Conservation (phyloP, 305 asterid genomes). For the Fraxinus albicans region DNA sequence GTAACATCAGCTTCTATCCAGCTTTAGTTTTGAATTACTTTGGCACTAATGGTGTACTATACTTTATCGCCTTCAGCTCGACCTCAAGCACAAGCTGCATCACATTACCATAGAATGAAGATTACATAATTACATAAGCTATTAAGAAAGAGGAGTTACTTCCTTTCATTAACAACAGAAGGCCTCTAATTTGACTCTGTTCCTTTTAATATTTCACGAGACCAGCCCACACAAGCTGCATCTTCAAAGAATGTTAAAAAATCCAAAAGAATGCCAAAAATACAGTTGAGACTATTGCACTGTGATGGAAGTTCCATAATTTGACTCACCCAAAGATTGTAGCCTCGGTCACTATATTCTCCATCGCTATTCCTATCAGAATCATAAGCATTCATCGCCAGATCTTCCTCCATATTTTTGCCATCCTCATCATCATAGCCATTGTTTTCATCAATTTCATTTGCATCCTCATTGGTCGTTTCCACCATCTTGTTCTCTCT, state of each 20-base stretch:
- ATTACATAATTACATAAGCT: too few species aligned
- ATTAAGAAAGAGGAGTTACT: too few species aligned
- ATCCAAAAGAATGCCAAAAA: neutral
- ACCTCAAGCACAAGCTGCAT: too few species aligned
- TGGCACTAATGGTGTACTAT: neutral
- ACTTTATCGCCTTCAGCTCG: too few species aligned
- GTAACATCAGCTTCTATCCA: neutral
- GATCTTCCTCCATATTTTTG: slow-evolving; percentile 38
- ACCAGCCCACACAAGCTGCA: slow-evolving; percentile 14
- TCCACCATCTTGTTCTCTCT: slow-evolving; percentile 51
- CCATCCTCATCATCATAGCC: slow-evolving; percentile 32
- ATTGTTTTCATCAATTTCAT: slow-evolving; percentile 45
- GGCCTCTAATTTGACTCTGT: neutral
- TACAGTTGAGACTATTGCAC: neutral
- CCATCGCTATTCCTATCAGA: slow-evolving; percentile 40
- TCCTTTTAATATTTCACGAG: slow-evolving; percentile 33
- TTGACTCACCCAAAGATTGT: slow-evolving; percentile 9
- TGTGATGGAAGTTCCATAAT: neutral
- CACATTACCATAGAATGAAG: too few species aligned
- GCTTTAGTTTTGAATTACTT: neutral
- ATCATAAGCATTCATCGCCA: slow-evolving; percentile 35
- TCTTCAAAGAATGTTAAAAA: slow-evolving; percentile 28
- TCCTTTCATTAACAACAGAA: too few species aligned
- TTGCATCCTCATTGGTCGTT: slow-evolving; percentile 61
- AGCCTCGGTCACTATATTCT: slow-evolving; percentile 65